Evolutionary conservation across 495 filamentous ascomycete species (phyloP).

Genomic region (Wilcoxina mikolae): DNA sequence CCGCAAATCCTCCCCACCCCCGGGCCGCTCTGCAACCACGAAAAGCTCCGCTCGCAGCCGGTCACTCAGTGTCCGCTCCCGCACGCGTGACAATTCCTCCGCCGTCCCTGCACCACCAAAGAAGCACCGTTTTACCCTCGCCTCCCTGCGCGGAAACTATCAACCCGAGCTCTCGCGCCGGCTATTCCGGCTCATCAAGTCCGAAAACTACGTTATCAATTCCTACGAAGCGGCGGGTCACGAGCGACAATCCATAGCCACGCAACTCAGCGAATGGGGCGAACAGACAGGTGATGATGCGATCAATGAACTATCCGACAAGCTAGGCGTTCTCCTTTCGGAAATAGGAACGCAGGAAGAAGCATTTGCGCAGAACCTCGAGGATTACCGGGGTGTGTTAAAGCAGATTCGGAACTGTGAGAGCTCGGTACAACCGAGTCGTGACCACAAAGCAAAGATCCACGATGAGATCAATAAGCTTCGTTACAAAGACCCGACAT

Average conservation of each 20-base stretch:
- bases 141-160: slow-evolving; percentile 62
- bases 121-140: slow-evolving; percentile 59
- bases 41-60: slow-evolving; percentile 31
- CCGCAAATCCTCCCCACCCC: slow-evolving; percentile 6
- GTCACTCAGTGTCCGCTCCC: slow-evolving; percentile 42
- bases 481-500: slow-evolving; percentile 76
- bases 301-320: slow-evolving; percentile 79
- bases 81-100: slow-evolving; percentile 15
- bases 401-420: slow-evolving; percentile 91
- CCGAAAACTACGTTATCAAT: slow-evolving; percentile 66
- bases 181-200: slow-evolving; percentile 82
- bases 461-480: slow-evolving; percentile 78
- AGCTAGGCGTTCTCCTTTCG: slow-evolving; percentile 76
- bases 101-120: slow-evolving; percentile 25
- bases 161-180: slow-evolving; percentile 74
- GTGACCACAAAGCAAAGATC: slow-evolving; percentile 71
- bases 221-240: slow-evolving; percentile 69
- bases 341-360: slow-evolving; percentile 92
- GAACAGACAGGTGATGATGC: slow-evolving; percentile 74
- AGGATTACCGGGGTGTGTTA: slow-evolving; percentile 62
- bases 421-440: slow-evolving; percentile 74
- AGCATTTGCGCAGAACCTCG: slow-evolving; percentile 65
- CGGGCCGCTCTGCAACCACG: slow-evolving; percentile 7
- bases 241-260: slow-evolving; percentile 67
- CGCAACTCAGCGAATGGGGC: slow-evolving; percentile 93